Percentiles rank a stretch among this genome's conserved stretches.
These are phyloP conservation scores for Ceratocystis alfenasii DNA, from an alignment of 2,329 filamentous ascomycete genomes.

Conservation along the genomic window DNA sequence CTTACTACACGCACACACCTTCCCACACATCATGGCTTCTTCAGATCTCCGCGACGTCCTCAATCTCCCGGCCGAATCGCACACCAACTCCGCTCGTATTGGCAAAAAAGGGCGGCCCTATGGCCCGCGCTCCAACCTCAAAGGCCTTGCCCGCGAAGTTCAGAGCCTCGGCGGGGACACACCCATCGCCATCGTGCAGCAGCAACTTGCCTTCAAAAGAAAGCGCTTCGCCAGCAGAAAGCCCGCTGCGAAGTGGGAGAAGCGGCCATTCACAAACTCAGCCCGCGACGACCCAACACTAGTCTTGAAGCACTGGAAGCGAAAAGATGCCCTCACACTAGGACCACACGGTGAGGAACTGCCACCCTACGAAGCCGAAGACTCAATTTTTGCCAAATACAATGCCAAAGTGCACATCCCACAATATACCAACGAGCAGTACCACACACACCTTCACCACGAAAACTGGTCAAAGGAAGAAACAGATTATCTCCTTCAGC, in stretches of 20 bases:
- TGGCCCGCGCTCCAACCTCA: slow-evolving; percentile 47
- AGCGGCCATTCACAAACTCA: slow-evolving; percentile 61
- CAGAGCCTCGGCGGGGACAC: slow-evolving; percentile 55
- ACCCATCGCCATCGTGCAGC: slow-evolving; percentile 54
- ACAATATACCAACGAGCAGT: slow-evolving; percentile 77
- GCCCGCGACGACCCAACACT: slow-evolving; percentile 58
- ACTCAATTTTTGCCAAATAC: slow-evolving; percentile 69
- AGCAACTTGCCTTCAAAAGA: slow-evolving; percentile 48
- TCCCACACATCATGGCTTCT: slow-evolving; percentile 46
- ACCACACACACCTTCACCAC: slow-evolving; percentile 59
- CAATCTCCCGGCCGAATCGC: slow-evolving; percentile 56
- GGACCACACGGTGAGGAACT: slow-evolving; percentile 23
- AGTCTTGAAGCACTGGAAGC: slow-evolving; percentile 67
- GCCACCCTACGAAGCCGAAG: slow-evolving; percentile 33
- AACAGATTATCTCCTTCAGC: slow-evolving; percentile 75
- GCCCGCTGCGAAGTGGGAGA: slow-evolving; percentile 51
- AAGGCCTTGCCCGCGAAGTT: slow-evolving; percentile 53
- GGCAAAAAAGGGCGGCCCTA: slow-evolving; percentile 64
- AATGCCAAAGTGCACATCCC: slow-evolving; percentile 71
- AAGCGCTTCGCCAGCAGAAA: slow-evolving; percentile 43
- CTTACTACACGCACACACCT: not conserved
- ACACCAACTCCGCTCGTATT: slow-evolving; percentile 38
- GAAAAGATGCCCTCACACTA: slow-evolving; percentile 34
- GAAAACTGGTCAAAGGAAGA: slow-evolving; percentile 83
- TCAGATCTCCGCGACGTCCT: slow-evolving; percentile 81